Evolutionary conservation across 805 yeast species (phyloP), one percentile per base, ranked within the genome.

Genomic region (Teunomyces barrocoloradensis): DNA sequence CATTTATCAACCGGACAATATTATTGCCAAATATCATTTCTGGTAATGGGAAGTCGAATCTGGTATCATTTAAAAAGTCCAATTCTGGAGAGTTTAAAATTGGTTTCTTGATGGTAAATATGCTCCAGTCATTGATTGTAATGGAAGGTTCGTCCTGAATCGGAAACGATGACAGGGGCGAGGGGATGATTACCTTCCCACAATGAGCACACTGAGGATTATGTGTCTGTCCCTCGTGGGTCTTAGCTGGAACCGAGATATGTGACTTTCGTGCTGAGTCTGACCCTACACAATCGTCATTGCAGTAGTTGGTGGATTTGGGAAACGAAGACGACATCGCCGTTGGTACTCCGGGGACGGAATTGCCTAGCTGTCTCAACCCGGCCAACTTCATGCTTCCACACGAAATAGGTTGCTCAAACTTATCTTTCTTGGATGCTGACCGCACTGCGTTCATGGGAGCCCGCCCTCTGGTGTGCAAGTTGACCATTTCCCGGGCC

Each of bases 1-100:
- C 73, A 47, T 71, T 63, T 4, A 63, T 71, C 9, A 90, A 61
- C 43, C 74, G 77, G 9, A 90, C 81, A 47, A 68, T 66, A 60
- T 87, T 91, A 55, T 87, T 81, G 7, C 98, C 98, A 68, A 94
- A 94, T 5, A 94, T 90, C 98, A 94, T 94, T 64, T 94, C 99
- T 0, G 99, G 99, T 37, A 92, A 68, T 0, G 98, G 96, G 51
- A 92, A 80, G 12, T 82, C 82, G 45, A 85, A 75, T 44, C 82
- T 61, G 10, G 60, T 53, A 4, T 78, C 79, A 63, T 82, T 87
- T 58, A 85, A 77, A 2, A 66, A 66, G 48, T 89, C 96, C 47
- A 92, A 78, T 59, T 90, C 96, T 1, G 65, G 72, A 1, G 90
- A 75, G 53, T 79, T 85, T 50, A 89, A 68, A 40, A 92, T 92